Evolutionary conservation across 805 yeast species (phyloP).

Genomic region (Starmerella bombi): DNA sequence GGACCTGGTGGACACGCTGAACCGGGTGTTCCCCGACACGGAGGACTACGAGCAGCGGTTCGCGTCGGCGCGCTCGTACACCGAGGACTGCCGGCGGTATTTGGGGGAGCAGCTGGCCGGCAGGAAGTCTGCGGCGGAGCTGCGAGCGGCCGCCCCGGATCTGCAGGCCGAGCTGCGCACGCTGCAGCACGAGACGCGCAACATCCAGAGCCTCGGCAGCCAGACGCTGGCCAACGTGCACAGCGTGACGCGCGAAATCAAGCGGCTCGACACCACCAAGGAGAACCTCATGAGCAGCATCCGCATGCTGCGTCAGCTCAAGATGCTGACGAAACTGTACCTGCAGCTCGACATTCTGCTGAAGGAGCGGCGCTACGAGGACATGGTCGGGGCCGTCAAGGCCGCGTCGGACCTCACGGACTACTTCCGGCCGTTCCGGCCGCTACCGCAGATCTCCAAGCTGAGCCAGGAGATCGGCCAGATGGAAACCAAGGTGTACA

Average conservation of each 20-base stretch:
- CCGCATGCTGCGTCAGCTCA: constrained; percentile 75
- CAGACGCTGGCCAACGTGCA: constrained; percentile 18
- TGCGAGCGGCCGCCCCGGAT: constrained; percentile 18
- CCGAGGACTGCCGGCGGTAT: constrained; percentile 38
- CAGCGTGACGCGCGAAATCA: constrained; percentile 61
- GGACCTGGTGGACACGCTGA: constrained; percentile 43
- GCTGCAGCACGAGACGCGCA: constrained; percentile 20
- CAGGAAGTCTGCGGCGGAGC: constrained; percentile 30
- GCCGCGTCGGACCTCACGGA: constrained; percentile 62
- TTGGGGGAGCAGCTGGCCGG: constrained; percentile 36
- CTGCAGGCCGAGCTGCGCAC: constrained; percentile 26
- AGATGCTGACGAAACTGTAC: constrained; percentile 69
- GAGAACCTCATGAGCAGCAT: constrained; percentile 70
- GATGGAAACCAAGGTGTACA: constrained; percentile 48
- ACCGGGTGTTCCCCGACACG: constrained; percentile 39
- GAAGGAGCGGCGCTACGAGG: constrained; percentile 35
- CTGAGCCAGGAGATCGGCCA: constrained; percentile 47
- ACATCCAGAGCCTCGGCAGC: constrained; percentile 15
- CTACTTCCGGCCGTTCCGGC: constrained; percentile 66
- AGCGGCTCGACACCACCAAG: constrained; percentile 67
- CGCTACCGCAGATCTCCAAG: constrained; percentile 65
- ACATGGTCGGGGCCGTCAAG: constrained; percentile 47
- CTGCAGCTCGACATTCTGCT: constrained; percentile 42
- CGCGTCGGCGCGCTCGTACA: constrained; percentile 38
- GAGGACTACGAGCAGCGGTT: constrained; percentile 36